Percentiles rank a stretch among this genome's conserved stretches.
phyloP scores from a whole-genome alignment of 2,329 filamentous ascomycete genomes.

The Xylogone sp. region DNA sequence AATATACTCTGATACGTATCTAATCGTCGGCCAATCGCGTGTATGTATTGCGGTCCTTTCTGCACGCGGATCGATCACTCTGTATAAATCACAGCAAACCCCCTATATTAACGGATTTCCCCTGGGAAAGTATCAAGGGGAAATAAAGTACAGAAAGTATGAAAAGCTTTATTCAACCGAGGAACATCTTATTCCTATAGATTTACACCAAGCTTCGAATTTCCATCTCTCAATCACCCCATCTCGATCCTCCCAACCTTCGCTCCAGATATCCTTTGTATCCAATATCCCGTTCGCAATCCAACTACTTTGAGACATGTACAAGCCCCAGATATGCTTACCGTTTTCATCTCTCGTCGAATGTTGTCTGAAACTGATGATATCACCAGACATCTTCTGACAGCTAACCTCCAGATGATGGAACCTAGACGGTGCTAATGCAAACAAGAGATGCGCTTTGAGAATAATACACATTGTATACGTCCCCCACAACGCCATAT shows the following conservation, averaged over 20 bases:
- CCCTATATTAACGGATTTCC: too few species aligned
- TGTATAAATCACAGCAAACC: too few species aligned
- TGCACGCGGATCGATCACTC: too few species aligned
- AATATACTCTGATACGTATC: too few species aligned
- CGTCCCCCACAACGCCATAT: background rate
- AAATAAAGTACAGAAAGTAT: too few species aligned
- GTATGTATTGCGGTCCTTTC: too few species aligned
- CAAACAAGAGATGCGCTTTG: background rate
- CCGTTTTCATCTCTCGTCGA: too few species aligned
- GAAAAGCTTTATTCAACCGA: too few species aligned
- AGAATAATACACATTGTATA: background rate
- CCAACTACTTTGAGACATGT: background rate
- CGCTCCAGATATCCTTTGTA: background rate
- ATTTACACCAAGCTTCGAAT: background rate
- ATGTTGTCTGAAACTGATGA: too few species aligned
- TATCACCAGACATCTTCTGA: background rate
- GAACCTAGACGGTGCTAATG: background rate
- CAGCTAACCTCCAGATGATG: background rate
- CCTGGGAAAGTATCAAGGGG: too few species aligned
- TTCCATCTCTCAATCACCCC: background rate
- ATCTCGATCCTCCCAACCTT: background rate
- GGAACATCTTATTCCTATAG: background rate
- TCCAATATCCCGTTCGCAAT: background rate
- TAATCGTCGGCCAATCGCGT: too few species aligned
- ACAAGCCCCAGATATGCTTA: background rate